Base-by-base conservation (phyloP, 352 stramenopile genomes). In the Pythium angustatum region DNA sequence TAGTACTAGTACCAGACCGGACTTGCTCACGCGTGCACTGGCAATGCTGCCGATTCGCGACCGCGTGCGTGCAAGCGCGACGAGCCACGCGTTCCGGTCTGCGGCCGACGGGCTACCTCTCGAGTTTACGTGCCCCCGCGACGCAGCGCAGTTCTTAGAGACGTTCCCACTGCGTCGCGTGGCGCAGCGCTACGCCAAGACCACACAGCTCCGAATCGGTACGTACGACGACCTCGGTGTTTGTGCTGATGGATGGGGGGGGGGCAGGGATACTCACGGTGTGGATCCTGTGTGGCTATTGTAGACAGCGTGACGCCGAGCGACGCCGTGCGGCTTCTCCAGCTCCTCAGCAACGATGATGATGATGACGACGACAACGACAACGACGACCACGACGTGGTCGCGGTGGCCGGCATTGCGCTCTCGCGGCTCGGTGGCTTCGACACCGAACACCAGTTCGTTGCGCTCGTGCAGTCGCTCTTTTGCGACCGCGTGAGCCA, bases 401-500 rank as follows among this genome's bases (percentile, higher is more conserved):
- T 41, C n/a, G 33, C 64, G 1, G 70, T 87, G 7, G 40, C 62
- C 5, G 40, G 70, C 22, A 70, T 87, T 27, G 66, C 63, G 1
- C 51, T 90, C 0, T 24, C 15, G 14, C 62, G 70, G 34, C 60
- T 87, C 3, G 41, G 2, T 34, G 69, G 61, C 1, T 76, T 85
- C 34, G 27, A 10, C 2, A 10, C 44, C 12, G 47, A 76, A 19
- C 54, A 48, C 40, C 38, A 68, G n/a, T 86, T 88, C 34, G 58
- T 83, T 11, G 67, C 73, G 38, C 54, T 88, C 10, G 36, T 87
- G n/a, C 81, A 88, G 44, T 71, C 73, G 1, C 62, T 90, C 0
- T 86, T 90, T 60, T 83, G 73, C 11, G 72, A 80, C 40, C 67
- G 71, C 27, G 64, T 90, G 10, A 86, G 69, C 38, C 69, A 59